A percentile compares a stretch with the other conserved stretches of the same genome.
phyloP scores from a whole-genome alignment of 768 basidiomycete species.

The Amanita pallidorosea region DNA sequence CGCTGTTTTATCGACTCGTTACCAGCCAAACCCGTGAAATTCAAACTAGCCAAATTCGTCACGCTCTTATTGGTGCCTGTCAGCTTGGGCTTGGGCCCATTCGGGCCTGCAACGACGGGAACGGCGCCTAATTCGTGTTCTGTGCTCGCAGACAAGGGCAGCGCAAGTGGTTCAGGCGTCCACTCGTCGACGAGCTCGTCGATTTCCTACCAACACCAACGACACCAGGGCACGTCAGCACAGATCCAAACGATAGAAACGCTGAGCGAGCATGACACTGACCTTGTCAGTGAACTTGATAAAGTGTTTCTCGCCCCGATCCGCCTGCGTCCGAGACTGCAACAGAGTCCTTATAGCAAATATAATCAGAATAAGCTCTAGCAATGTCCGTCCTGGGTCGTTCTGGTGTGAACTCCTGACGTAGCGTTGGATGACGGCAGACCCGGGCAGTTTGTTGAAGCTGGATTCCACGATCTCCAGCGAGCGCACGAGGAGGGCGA shows the following conservation, averaged over 20 bases:
- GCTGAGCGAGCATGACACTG: slow-evolving; percentile 10
- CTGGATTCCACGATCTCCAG: slow-evolving; percentile 48
- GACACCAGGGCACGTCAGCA: too few relatives aligned
- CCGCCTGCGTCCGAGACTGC: slow-evolving; percentile 81
- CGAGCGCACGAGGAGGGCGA: slow-evolving; percentile 54
- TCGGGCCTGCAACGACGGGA: slow-evolving; percentile 70
- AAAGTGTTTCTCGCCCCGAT: slow-evolving; percentile 77
- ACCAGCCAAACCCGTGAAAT: slow-evolving; percentile 84
- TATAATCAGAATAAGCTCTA: slow-evolving; percentile 80
- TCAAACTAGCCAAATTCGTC: slow-evolving; percentile 80
- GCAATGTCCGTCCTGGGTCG: slow-evolving; percentile 84
- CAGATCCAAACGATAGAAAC: background rate
- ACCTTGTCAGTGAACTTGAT: slow-evolving; percentile 90
- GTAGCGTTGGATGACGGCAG: slow-evolving; percentile 78
- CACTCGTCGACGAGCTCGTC: slow-evolving; percentile 96
- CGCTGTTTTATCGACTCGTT: slow-evolving; percentile 81
- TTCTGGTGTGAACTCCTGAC: slow-evolving; percentile 93
- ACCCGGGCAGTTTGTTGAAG: slow-evolving; percentile 73
- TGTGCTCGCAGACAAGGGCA: slow-evolving; percentile 48
- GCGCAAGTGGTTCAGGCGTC: slow-evolving; percentile 75
- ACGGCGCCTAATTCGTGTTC: slow-evolving; percentile 60
- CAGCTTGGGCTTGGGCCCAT: slow-evolving; percentile 77
- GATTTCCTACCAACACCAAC: slow-evolving; percentile 56
- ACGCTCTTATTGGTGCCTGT: slow-evolving; percentile 61
- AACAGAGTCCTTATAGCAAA: slow-evolving; percentile 88